phyloP scores from a whole-genome alignment of 495 filamentous ascomycete species.

The Penicillium waksmanii region DNA sequence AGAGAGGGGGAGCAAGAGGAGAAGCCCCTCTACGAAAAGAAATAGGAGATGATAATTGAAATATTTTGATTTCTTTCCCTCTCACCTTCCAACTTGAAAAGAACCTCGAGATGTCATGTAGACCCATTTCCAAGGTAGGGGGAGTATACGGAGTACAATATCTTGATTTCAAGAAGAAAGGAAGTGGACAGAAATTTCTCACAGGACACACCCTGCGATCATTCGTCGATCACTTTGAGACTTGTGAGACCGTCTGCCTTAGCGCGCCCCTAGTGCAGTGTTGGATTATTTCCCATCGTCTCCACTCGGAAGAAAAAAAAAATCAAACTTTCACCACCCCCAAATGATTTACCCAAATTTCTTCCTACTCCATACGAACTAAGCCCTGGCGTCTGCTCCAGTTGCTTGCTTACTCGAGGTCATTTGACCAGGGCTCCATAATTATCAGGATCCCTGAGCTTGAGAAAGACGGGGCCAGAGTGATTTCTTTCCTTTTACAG shows the following conservation, averaged over 20 bases:
- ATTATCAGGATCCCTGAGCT: not conserved
- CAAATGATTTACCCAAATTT: conserved; percentile 1
- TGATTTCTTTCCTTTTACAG: not conserved
- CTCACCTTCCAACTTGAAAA: not conserved
- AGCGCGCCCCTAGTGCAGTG: conserved; percentile 33
- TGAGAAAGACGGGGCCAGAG: not conserved
- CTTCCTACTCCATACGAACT: conserved; percentile 6
- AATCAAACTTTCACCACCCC: not conserved
- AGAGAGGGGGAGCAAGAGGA: not conserved
- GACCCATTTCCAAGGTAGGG: not conserved
- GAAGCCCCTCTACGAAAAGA: not conserved
- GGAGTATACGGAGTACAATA: not conserved
- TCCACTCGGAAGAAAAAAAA: conserved; percentile 14
- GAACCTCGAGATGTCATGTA: not conserved
- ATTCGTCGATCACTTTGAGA: conserved; percentile 43
- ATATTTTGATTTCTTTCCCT: not conserved
- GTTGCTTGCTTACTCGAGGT: conserved; percentile 8
- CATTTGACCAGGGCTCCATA: conserved; percentile 10
- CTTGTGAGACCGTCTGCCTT: conserved; percentile 34
- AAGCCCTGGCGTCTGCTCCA: conserved; percentile 22
- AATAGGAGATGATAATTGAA: not conserved
- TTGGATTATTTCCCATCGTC: conserved; percentile 25
- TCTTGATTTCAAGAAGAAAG: not conserved
- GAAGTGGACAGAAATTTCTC: conserved; percentile 4
- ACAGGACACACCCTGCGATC: conserved; percentile 13